Evolutionary conservation across 2,329 filamentous ascomycete species (phyloP), one percentile per base, ranked within the genome.

Genomic region (Mollisia scopiformis): DNA sequence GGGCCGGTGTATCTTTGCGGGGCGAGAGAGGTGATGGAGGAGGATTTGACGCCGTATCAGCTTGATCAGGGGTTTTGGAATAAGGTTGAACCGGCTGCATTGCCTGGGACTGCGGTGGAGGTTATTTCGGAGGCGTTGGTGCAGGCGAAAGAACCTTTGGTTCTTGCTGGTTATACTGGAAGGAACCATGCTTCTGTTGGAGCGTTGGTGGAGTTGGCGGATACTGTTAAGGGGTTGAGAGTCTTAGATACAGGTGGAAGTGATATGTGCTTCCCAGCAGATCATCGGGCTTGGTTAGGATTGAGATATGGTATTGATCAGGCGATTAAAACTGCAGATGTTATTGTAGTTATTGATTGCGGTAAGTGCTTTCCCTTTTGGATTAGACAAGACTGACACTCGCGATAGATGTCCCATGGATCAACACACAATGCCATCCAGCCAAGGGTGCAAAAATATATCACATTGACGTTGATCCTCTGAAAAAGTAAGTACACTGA

Each of bases 321-420:
- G 1, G 80, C 82, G 43, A 91, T 97, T 72, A 84, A 82, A 49
- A 86, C 86, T 0, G 92, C 93, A 0, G 94, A 97, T 73, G 85
- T 92, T 11, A 96, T 97, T 61, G 67, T 97, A 1, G 88, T 97
- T 2, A 72, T 96, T 25, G 90, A 97, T 75, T 96, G 92, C 65
- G 73, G 70, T 71, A 66, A 35, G 63, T 65, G 31, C 8, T 10
- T 19, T 43, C 25, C 23, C 10, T 6, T 13, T 7, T 37, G n/a
- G n/a, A 14, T n/a, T n/a, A 21, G 27, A 13, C 27, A 2, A 4
- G 1, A 10, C 51, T 64, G 16, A 62, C 31, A 11, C 37, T 25
- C 8, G 27, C 1, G 37, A n/a, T 19, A 72, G 93, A 97, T 71
- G 92, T 97, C 0, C 93, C 93, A 0, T 97, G 93, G 92, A 93